Percentiles rank a stretch among this genome's conserved stretches.
phyloP scores from a whole-genome alignment of 345 rosid genomes.

The Schrenkiella parvula region DNA sequence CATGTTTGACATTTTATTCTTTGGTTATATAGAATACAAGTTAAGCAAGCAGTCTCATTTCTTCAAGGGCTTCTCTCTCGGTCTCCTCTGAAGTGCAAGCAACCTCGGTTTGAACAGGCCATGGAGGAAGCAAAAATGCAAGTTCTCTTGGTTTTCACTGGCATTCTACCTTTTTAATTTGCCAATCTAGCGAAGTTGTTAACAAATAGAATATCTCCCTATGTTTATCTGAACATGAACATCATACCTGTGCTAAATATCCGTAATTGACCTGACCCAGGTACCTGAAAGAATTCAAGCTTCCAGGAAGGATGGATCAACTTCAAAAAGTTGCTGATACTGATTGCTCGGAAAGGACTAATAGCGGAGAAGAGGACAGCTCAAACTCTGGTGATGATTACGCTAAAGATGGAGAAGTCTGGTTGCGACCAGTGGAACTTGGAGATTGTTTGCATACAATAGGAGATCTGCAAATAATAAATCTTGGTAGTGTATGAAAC shows the following conservation, averaged over 20 bases:
- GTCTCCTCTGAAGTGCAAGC: conserved; percentile 86
- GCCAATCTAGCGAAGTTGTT: neutral
- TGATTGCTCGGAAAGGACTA: conserved; percentile 45
- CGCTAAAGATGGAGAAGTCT: conserved; percentile 46
- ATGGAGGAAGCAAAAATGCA: conserved; percentile 93
- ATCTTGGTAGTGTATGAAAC: conserved; percentile 61
- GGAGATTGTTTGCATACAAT: conserved; percentile 58
- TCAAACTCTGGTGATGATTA: conserved; percentile 56
- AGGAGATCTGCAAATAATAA: conserved; percentile 77
- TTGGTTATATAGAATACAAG: conserved; percentile 62
- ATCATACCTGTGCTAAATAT: conserved; percentile 4
- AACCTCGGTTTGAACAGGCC: conserved; percentile 67
- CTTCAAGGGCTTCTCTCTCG: conserved; percentile 89
- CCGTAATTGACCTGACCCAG: conserved; percentile 40
- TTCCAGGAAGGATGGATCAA: conserved; percentile 79
- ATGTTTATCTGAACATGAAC: conserved; percentile 6
- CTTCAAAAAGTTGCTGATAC: conserved; percentile 53
- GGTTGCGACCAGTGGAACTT: conserved; percentile 43
- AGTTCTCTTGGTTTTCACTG: conserved; percentile 29
- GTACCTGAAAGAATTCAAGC: conserved; percentile 85
- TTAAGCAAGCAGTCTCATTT: conserved; percentile 83
- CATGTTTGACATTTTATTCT: conserved; percentile 18
- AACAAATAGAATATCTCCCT: neutral
- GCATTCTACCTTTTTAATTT: neutral
- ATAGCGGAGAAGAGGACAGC: conserved; percentile 63